Percentiles rank a stretch among this genome's conserved stretches.
Evolutionary conservation across 164 flowering plant genomes (phyloP).

Genomic region (Cinnamomum chago): DNA sequence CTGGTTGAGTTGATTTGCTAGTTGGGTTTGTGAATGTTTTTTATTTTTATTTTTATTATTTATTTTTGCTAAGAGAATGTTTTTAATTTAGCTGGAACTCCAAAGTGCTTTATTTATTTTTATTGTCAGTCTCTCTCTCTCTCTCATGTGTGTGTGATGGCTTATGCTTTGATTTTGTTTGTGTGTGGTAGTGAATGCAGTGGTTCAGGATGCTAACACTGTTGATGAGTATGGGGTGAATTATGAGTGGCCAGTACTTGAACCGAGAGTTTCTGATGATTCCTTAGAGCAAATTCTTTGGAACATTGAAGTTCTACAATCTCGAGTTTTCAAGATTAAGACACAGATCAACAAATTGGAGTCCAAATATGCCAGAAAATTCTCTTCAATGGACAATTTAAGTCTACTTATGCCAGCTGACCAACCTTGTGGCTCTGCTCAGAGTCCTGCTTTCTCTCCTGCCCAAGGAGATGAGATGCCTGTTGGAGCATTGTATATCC

Average conservation of each 20-base stretch:
- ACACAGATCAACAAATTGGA: conserved; percentile 43
- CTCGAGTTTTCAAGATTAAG: conserved; percentile 55
- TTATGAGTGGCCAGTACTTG: conserved; percentile 29
- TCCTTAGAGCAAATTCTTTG: conserved; percentile 51
- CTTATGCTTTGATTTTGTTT: neutral
- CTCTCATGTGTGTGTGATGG: neutral
- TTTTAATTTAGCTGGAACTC: too few relatives aligned
- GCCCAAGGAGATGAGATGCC: conserved; percentile 50
- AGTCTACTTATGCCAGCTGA: conserved; percentile 54
- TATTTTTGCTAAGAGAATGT: neutral
- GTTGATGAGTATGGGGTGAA: conserved; percentile 34
- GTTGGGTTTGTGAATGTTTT: neutral
- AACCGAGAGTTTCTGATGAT: conserved; percentile 37
- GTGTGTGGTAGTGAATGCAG: conserved; percentile 28
- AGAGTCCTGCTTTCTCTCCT: conserved; percentile 61
- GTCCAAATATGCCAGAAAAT: conserved; percentile 43
- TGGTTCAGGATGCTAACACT: conserved; percentile 30
- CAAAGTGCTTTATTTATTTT: too few relatives aligned
- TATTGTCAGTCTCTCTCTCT: too few relatives aligned
- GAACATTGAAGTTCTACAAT: conserved; percentile 55
- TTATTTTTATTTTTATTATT: neutral
- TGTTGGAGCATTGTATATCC: conserved; percentile 35
- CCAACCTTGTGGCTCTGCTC: conserved; percentile 51
- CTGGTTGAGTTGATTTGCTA: neutral
- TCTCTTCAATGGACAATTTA: conserved; percentile 69